A percentile compares a stretch with the other conserved stretches of the same genome.
phyloP scores from a whole-genome alignment of 225 moss, liverwort and hornwort genomes.

The Straminergon stramineum region DNA sequence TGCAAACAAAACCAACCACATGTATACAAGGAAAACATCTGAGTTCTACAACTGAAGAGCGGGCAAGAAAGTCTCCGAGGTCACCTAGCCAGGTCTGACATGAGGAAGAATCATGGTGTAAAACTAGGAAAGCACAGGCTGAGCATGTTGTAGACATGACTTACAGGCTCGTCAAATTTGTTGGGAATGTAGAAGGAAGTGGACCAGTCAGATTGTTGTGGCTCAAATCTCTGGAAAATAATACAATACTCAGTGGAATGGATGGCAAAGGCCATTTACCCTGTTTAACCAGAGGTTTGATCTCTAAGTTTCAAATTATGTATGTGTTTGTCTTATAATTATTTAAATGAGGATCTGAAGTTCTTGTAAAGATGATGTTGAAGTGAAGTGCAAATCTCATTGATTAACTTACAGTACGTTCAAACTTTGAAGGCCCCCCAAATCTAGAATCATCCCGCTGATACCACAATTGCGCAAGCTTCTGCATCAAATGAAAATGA shows the following conservation, averaged over 20 bases:
- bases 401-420: constrained; percentile 10
- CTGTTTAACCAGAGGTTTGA: background rate
- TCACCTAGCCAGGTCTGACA: background rate
- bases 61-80: background rate
- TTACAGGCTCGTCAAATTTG: constrained; percentile 24
- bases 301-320: background rate
- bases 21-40: background rate
- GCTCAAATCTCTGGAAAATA: constrained; percentile 16
- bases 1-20: background rate
- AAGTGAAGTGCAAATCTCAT: background rate
- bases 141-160: background rate
- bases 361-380: background rate
- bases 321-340: background rate
- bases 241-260: background rate
- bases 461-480: constrained; percentile 49
- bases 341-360: background rate
- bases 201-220: constrained; percentile 11
- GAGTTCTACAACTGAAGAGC: background rate
- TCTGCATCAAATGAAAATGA: constrained; percentile 2
- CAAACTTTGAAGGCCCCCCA: background rate
- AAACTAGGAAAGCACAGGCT: background rate
- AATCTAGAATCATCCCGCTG: constrained; percentile 1
- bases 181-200: background rate
- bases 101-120: background rate
- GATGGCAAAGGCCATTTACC: background rate